Evolutionary conservation across 768 basidiomycete species (phyloP).

Genomic region (Termitomyces sp.): DNA sequence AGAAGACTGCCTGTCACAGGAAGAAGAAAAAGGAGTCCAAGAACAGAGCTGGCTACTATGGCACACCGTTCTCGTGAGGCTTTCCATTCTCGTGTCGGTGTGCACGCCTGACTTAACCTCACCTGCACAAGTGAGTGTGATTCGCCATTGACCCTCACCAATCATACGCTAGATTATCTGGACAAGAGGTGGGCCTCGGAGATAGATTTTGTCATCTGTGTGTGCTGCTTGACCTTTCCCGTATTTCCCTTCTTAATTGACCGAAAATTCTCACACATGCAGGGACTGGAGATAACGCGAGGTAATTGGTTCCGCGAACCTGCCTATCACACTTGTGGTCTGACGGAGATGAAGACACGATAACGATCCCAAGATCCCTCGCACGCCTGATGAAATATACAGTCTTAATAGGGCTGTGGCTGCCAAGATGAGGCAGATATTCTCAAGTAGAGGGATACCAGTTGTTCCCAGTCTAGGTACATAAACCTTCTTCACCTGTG

Average conservation of each 20-base stretch:
- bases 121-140: constrained; percentile 60
- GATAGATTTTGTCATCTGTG: constrained; percentile 89
- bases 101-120: background rate
- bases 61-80: constrained; percentile 62
- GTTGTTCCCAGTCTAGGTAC: constrained; percentile 77
- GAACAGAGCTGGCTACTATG: constrained; percentile 53
- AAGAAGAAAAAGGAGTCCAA: constrained; percentile 52
- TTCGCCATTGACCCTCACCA: constrained; percentile 71
- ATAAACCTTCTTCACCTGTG: constrained; percentile 8
- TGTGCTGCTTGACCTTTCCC: constrained; percentile 18
- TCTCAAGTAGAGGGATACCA: constrained; percentile 63
- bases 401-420: constrained; percentile 65
- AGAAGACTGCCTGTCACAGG: constrained; percentile 65
- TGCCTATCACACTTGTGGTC: background rate
- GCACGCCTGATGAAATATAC: constrained; percentile 77
- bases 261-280: background rate
- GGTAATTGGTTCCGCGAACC: constrained; percentile 28
- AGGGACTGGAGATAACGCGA: constrained; percentile 80
- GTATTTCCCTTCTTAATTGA: constrained; percentile 2
- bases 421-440: constrained; percentile 67
- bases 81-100: background rate
- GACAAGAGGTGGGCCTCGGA: constrained; percentile 76
- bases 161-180: constrained; percentile 77
- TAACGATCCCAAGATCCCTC: constrained; percentile 75
- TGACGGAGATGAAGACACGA: constrained; percentile 55